phyloP scores from a whole-genome alignment of 345 rosid species.

The Salix udensis region DNA sequence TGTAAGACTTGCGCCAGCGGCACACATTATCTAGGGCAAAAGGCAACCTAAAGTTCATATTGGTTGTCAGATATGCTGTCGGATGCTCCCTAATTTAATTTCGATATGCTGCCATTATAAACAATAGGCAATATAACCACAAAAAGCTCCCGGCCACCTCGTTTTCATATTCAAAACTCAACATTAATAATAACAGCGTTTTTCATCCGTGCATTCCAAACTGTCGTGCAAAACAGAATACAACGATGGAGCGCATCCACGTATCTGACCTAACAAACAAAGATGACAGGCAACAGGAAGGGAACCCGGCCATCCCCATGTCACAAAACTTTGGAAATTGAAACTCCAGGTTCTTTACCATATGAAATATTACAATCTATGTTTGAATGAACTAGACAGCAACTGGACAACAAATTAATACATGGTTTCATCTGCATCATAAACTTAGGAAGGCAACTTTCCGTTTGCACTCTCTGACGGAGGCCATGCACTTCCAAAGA shows the following conservation, averaged over 20 bases:
- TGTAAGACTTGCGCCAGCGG: not conserved
- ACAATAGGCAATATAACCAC: not conserved
- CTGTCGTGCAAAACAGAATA: not conserved
- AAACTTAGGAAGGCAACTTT: constrained; percentile 23
- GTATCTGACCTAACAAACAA: not conserved
- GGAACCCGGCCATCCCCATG: not conserved
- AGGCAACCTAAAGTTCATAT: too few relatives aligned
- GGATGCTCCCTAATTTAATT: not conserved
- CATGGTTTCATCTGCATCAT: constrained; percentile 23
- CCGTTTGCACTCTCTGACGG: constrained; percentile 12
- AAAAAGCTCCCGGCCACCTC: not conserved
- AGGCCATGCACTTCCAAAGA: constrained; percentile 6
- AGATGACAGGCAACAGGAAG: not conserved
- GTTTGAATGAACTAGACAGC: constrained; percentile 26
- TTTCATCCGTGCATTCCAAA: not conserved
- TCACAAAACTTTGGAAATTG: constrained; percentile 6
- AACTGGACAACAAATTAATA: constrained; percentile 34
- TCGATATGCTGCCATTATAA: too few relatives aligned
- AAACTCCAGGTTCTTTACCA: not conserved
- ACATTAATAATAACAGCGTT: too few relatives aligned
- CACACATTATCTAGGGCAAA: too few relatives aligned
- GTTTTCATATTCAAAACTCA: not conserved
- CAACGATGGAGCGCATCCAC: too few relatives aligned
- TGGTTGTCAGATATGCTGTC: not conserved
- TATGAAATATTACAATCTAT: constrained; percentile 5